Base-by-base conservation (phyloP, 768 basidiomycete species). In the Calocybe gangraenosa region DNA sequence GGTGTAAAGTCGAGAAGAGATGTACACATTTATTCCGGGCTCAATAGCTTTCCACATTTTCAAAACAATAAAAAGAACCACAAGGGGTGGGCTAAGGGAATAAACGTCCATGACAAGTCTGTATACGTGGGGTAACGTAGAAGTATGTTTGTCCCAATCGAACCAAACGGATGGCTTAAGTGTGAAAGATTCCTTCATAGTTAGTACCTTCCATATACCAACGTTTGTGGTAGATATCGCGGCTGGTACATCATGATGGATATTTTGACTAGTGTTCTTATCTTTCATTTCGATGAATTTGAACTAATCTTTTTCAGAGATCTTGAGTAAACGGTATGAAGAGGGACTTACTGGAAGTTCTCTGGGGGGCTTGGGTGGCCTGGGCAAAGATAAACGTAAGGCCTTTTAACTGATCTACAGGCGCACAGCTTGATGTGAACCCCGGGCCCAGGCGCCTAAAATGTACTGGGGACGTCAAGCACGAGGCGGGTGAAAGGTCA, bases 141-240 rank as follows among this genome's bases (percentile, higher is more conserved):
- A 32, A 21, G 44, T 42, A 34, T 48, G 50, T 21, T 54, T 50
- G 7, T 44, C 22, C 48, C 49, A 53, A 17, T 47, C 37, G 13
- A 43, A 30, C 38, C 42, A 42, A 22, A 35, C 10, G 13, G 34
- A 32, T 7, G 39, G 30, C 42, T 42, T 17, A 21, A 53, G 25
- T 20, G 45, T 20, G 21, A 48, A 45, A 1, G 43, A 21, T 23
- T 54, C 49, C 34, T 45, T 45, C 8, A 50, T 30, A 13, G 46
- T 54, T 10, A 45, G 39, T 23, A 50, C 9, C 22, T 48, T 50
- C 52, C 52, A 54, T 15, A 54, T 33, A 1, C 52, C 52, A 4
- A 47, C 10, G 7, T 20, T 42, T 30, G 18, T 41, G 3, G 39
- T 37, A 19, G 39, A 25, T 11, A 51, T 28, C 4, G 25, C 34